Evolutionary conservation across 2,329 filamentous ascomycete species (phyloP).

Genomic region (Fusarium subglutinans): DNA sequence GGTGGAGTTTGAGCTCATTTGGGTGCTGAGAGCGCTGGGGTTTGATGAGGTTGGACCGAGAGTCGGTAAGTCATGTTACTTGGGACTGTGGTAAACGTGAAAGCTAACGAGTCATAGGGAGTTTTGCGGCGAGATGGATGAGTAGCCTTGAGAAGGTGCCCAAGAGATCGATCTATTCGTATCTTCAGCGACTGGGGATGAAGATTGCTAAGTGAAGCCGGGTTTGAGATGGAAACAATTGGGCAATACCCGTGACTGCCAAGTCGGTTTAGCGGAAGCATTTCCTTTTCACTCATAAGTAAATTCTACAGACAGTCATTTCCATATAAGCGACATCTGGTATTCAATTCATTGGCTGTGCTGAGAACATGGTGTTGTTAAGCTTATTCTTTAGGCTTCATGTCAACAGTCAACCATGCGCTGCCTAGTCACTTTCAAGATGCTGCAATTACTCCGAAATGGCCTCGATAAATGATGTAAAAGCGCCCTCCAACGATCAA

Average conservation of each 20-base stretch:
- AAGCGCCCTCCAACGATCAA: slow-evolving; percentile 13
- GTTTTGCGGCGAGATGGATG: slow-evolving; percentile 41
- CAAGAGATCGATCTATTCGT: slow-evolving; percentile 32
- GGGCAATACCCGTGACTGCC: neutral
- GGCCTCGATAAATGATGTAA: neutral
- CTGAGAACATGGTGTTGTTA: neutral
- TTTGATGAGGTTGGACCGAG: slow-evolving; percentile 30
- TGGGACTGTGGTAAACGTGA: accelerated
- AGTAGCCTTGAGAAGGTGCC: slow-evolving; percentile 26
- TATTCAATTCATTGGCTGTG: neutral
- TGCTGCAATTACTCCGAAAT: neutral
- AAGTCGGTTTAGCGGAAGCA: neutral
- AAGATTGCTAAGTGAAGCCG: neutral
- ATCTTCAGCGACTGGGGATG: slow-evolving; percentile 36
- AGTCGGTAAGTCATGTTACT: slow-evolving; percentile 15
- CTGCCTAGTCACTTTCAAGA: neutral
- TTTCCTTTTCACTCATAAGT: neutral
- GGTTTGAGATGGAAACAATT: neutral
- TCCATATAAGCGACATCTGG: neutral
- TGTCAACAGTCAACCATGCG: neutral
- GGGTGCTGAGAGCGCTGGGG: slow-evolving; percentile 35
- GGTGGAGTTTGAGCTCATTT: slow-evolving; percentile 24
- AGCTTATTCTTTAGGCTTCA: neutral
- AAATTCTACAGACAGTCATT: too few species aligned
- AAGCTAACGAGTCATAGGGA: slow-evolving; percentile 1